These are phyloP conservation scores for Vickermania ingenoplastis DNA, from an alignment of 208 protist genomes.

Conservation along the genomic window DNA sequence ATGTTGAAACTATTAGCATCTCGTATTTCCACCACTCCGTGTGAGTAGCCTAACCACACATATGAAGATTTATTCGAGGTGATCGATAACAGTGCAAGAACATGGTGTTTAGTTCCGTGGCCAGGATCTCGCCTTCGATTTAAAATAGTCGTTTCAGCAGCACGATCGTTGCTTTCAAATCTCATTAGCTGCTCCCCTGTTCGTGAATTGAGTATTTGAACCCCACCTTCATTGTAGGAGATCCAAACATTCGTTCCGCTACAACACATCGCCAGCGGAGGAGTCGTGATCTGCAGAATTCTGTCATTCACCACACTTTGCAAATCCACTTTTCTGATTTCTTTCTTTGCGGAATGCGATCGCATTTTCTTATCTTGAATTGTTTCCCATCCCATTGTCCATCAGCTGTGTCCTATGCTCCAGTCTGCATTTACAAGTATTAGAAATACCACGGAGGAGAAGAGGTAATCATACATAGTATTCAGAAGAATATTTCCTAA, in stretches of 20 bases:
- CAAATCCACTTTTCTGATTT: too few relatives aligned
- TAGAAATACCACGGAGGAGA: too few relatives aligned
- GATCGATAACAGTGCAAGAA: background rate
- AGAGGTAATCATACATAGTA: too few relatives aligned
- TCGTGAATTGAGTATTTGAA: conserved; percentile 58
- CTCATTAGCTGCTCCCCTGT: conserved; percentile 46
- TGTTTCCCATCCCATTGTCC: too few relatives aligned
- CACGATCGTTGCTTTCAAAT: conserved; percentile 13
- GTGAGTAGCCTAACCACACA: conserved; percentile 79
- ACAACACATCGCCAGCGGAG: conserved; percentile 35
- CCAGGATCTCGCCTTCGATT: background rate
- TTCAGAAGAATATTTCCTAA: too few relatives aligned
- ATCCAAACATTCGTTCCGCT: conserved; percentile 65
- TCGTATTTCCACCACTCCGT: conserved; percentile 66
- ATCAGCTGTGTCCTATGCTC: too few relatives aligned
- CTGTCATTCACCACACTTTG: conserved; percentile 51
- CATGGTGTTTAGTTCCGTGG: background rate
- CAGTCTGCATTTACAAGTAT: too few relatives aligned
- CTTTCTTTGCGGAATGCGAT: too few relatives aligned
- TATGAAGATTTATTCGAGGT: background rate
- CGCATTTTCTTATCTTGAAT: too few relatives aligned
- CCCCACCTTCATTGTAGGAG: conserved; percentile 31
- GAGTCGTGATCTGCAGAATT: conserved; percentile 27
- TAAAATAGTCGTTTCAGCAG: background rate
- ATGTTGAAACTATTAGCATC: conserved; percentile 27